Percentiles rank a stretch among this genome's conserved stretches.
phyloP scores from a whole-genome alignment of 2,329 filamentous ascomycete genomes.

The Fonsecaea multimorphosa region DNA sequence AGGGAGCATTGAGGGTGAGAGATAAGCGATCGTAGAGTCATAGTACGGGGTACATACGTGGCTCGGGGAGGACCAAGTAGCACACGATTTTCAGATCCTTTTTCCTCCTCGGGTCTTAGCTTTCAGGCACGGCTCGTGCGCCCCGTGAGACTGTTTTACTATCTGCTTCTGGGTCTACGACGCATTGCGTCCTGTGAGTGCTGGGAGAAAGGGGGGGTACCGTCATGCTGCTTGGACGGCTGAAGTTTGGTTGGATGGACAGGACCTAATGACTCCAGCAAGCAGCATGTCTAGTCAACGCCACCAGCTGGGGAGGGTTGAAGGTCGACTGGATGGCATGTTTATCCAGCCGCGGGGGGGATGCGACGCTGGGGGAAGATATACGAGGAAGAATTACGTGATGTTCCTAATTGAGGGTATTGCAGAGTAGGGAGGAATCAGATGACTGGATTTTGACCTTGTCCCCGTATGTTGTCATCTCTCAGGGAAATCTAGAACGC shows the following conservation, averaged over 20 bases:
- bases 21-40: not conserved
- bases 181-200: too few relatives aligned
- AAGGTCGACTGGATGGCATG: constrained; percentile 13
- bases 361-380: not conserved
- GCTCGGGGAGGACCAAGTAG: not conserved
- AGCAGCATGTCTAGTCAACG: not conserved
- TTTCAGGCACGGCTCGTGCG: constrained; percentile 9
- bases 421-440: not conserved
- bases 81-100: not conserved
- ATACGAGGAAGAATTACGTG: not conserved
- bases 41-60: constrained; percentile 7
- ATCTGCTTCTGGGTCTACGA: not conserved
- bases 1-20: not conserved
- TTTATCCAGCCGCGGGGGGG: constrained; percentile 13
- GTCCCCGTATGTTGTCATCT: not conserved
- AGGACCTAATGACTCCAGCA: not conserved
- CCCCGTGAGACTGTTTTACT: not conserved
- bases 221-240: not conserved
- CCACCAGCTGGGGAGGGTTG: not conserved
- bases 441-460: not conserved
- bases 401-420: not conserved
- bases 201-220: not conserved
- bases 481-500: not conserved
- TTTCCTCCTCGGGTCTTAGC: not conserved
- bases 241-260: constrained; percentile 9